phyloP scores from a whole-genome alignment of 768 basidiomycete genomes.

The Cantharellus anzutake region DNA sequence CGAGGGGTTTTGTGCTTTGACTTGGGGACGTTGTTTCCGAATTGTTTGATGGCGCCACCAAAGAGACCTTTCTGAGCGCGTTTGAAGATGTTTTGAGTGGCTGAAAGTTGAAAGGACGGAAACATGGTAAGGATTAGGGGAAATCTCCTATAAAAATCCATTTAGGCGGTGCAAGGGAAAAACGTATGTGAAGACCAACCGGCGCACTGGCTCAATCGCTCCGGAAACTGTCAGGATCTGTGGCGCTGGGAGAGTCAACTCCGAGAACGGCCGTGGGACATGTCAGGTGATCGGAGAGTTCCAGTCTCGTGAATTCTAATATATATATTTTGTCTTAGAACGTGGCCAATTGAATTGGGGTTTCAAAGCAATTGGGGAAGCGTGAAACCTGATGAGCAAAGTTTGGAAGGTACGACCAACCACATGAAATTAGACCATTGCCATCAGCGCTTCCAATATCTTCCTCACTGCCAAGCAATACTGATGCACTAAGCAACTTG shows the following conservation, averaged over 20 bases:
- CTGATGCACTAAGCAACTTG: too few species aligned
- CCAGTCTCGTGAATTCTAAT: too few species aligned
- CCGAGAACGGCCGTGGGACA: not conserved
- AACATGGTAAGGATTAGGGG: not conserved
- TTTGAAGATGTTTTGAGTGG: constrained; percentile 41
- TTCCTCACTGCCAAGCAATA: too few species aligned
- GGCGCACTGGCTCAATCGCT: not conserved
- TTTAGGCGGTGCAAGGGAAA: not conserved
- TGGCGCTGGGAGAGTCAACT: not conserved
- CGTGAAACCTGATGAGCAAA: too few species aligned
- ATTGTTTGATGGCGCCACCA: constrained; percentile 60
- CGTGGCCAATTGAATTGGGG: too few species aligned
- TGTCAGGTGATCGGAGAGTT: too few species aligned
- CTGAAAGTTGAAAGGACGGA: not conserved
- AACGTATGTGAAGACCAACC: not conserved
- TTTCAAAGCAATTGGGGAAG: too few species aligned
- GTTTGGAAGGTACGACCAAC: too few species aligned
- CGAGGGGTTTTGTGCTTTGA: constrained; percentile 77
- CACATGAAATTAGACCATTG: too few species aligned
- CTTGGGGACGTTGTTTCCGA: constrained; percentile 80
- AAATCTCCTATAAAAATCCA: not conserved
- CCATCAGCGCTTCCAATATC: too few species aligned
- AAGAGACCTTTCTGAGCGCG: constrained; percentile 65
- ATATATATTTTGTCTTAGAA: too few species aligned
- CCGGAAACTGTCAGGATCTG: not conserved